These are phyloP conservation scores for Epichloe gansuensis DNA, from an alignment of 2,329 filamentous ascomycete genomes.

Conservation along the genomic window DNA sequence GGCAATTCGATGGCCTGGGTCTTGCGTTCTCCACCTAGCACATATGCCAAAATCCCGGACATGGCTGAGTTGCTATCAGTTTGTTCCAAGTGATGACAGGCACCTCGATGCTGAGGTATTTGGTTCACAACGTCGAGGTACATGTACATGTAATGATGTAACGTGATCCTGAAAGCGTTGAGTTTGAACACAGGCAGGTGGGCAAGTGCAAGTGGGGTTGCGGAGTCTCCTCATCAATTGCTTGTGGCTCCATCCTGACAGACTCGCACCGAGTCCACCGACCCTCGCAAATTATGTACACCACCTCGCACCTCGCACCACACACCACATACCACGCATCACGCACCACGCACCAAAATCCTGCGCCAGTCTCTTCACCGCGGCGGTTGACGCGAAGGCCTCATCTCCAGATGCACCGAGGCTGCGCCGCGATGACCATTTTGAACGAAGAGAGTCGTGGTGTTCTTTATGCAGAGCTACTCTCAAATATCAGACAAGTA, in stretches of 20 bases:
- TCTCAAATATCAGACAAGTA: slow-evolving; percentile 51
- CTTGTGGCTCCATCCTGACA: too few species aligned
- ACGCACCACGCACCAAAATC: background rate
- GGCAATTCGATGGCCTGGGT: slow-evolving; percentile 41
- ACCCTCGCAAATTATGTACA: too few species aligned
- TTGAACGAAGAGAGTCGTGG: slow-evolving; percentile 8
- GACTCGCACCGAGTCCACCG: too few species aligned
- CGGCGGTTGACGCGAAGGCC: background rate
- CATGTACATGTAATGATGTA: background rate
- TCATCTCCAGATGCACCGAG: background rate
- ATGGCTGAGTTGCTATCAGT: slow-evolving; percentile 11
- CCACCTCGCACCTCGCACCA: too few species aligned
- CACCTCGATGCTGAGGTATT: background rate
- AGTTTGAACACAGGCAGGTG: background rate
- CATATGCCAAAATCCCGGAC: slow-evolving; percentile 22
- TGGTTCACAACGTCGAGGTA: background rate
- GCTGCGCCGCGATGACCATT: background rate
- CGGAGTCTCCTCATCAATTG: background rate
- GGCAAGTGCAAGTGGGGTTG: background rate
- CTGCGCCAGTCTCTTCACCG: background rate
- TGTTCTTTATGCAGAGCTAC: slow-evolving; percentile 49
- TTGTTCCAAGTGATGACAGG: too few species aligned
- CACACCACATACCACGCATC: background rate
- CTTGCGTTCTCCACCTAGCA: slow-evolving; percentile 14
- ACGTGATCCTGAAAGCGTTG: slow-evolving; percentile 4